Base-by-base conservation (phyloP, 2,329 filamentous ascomycete genomes). In the Metarhizium brunneum region DNA sequence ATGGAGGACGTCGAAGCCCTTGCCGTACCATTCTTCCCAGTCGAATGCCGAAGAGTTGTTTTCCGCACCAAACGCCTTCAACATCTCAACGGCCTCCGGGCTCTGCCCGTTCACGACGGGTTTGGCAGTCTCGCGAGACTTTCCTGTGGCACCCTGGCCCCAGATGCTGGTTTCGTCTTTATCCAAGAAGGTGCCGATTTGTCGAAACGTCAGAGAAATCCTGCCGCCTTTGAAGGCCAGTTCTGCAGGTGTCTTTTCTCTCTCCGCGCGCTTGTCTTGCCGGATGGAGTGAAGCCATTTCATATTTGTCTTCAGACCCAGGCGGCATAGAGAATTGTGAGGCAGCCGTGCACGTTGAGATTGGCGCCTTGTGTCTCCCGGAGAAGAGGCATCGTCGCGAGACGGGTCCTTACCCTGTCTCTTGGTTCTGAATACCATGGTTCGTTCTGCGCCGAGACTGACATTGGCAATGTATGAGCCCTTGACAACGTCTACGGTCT, bases 261-360 rank as follows among this genome's bases (percentile, higher is more conserved):
- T 71, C 1, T 76, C 71, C 0, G 81, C 74, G 30, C 94, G 83
- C 68, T 92, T 95, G 71, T 99, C 94, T 47, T 88, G 84, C 52
- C 87, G 85, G 67, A 99, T 96, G n/a, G 85, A 85, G 72, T 99
- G 94, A 11, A 96, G 79, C 90, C 92, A 97, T 62, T 84, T 81
- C 72, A 81, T 83, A 66, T 99, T 99, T 1, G 91, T 95, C 43
- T 76, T 68, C 18, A 90, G 76, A 3, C 92, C 92, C 69, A 97
- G 86, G 50, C 87, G 80, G 65, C 92, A 91, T 60, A 96, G 82
- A 1, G 90, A 95, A 68, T 95, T 95, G 68, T 97, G 92, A 1
- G 91, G 89, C 58, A 99, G 78, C 1, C 76, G 77, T 2, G 91
- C 82, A 52, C 88, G 86, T 63, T 89, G 82, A 1, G 80, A 82